phyloP scores from a whole-genome alignment of 2,329 filamentous ascomycete species.

The Leptographium lundbergii region DNA sequence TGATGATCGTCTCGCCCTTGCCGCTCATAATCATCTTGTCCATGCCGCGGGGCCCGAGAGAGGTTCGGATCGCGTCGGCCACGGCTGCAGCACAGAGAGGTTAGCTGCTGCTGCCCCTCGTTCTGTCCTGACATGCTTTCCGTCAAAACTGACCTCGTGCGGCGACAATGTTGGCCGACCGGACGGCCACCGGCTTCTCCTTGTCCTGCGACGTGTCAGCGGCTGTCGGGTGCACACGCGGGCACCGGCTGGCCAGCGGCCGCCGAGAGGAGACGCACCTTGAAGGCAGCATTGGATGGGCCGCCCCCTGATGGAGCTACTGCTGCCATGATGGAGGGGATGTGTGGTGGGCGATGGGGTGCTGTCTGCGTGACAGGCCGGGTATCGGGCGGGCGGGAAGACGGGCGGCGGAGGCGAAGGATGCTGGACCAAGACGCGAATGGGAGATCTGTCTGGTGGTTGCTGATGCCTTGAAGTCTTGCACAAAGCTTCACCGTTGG shows the following conservation, averaged over 20 bases:
- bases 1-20: conserved; percentile 96
- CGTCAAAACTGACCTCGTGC: conserved; percentile 62
- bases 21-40: conserved; percentile 99
- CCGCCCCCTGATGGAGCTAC: conserved; percentile 30
- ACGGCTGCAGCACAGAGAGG: conserved; percentile 50
- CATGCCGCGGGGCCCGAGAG: conserved; percentile 91
- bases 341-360: neutral
- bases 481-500: conserved; percentile 3
- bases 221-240: neutral
- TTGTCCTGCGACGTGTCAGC: conserved; percentile 46
- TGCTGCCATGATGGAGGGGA: conserved; percentile 26
- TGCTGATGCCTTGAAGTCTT: conserved; percentile 1
- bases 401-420: neutral
- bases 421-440: neutral
- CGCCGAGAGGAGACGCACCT: conserved; percentile 26
- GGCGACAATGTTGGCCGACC: conserved; percentile 92
- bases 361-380: neutral
- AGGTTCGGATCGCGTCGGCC: conserved; percentile 93
- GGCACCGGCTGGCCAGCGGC: neutral
- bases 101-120: conserved; percentile 11
- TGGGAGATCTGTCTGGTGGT: neutral
- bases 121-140: too few species aligned
- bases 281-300: conserved; percentile 41
- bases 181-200: conserved; percentile 97
- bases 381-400: neutral